Evolutionary conservation across 2,329 filamentous ascomycete species (phyloP).

Genomic region (Chrysosphaeria jannelii): DNA sequence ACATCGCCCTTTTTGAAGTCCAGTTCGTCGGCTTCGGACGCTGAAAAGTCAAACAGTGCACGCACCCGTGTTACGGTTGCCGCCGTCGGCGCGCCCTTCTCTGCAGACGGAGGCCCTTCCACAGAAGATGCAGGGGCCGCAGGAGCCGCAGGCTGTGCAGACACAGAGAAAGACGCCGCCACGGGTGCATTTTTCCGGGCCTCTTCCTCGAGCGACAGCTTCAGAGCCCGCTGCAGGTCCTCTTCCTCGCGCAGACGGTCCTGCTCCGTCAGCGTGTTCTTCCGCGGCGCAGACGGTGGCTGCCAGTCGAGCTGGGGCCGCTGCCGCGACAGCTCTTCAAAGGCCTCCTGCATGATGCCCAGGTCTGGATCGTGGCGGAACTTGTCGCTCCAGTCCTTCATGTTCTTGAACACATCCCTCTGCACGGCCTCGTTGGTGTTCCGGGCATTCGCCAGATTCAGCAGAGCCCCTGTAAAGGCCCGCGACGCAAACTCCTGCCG

Average conservation of each 20-base stretch:
- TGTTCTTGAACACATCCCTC: conserved; percentile 83
- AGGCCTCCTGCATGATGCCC: conserved; percentile 92
- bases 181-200: conserved; percentile 21
- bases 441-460: conserved; percentile 73
- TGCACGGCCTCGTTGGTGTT: conserved; percentile 95
- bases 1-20: conserved; percentile 93
- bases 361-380: conserved; percentile 70
- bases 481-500: conserved; percentile 74
- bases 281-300: conserved; percentile 78
- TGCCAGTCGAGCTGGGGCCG: conserved; percentile 52
- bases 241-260: conserved; percentile 92
- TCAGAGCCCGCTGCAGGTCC: conserved; percentile 85
- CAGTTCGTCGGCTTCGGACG: conserved; percentile 77
- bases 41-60: conserved; percentile 80
- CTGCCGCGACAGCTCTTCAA: conserved; percentile 50
- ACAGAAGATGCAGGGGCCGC: background rate
- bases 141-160: conserved; percentile 6
- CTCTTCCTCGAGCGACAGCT: conserved; percentile 76
- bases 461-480: conserved; percentile 76
- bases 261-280: conserved; percentile 64
- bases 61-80: conserved; percentile 86
- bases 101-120: no score
- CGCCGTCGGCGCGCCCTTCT: conserved; percentile 29
- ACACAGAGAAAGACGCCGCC: conserved; percentile 10
- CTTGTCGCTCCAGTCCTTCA: conserved; percentile 92